Evolutionary conservation across 345 rosid species (phyloP).

Genomic region (Heritiera littoralis): DNA sequence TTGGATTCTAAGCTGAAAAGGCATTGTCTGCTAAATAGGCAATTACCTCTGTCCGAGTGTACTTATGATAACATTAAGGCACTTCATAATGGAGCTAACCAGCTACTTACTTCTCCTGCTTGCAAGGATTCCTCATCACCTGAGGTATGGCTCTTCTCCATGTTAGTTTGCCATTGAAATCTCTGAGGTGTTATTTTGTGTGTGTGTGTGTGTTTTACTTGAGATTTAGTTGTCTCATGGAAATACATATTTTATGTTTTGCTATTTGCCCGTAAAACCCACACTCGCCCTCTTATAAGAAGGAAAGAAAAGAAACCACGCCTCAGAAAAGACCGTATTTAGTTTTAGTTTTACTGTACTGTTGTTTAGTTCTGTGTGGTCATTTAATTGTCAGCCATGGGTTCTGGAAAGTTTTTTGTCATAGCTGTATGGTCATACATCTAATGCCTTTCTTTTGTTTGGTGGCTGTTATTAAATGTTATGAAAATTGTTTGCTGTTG

Average conservation of each 20-base stretch:
- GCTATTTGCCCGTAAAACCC: background rate
- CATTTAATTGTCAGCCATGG: background rate
- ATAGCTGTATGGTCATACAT: background rate
- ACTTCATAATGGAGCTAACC: constrained; percentile 49
- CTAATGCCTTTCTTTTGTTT: constrained; percentile 1
- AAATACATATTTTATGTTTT: background rate
- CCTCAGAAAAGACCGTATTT: background rate
- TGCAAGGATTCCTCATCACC: constrained; percentile 20
- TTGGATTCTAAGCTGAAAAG: constrained; percentile 53
- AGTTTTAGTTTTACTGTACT: background rate
- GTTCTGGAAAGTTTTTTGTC: background rate
- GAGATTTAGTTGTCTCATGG: background rate
- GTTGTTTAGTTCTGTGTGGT: background rate
- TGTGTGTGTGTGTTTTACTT: background rate
- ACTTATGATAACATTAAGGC: constrained; percentile 53
- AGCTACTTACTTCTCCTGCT: constrained; percentile 28
- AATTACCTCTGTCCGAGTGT: constrained; percentile 65
- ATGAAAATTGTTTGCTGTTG: constrained; percentile 16
- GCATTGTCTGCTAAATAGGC: constrained; percentile 51
- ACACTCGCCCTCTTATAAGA: background rate
- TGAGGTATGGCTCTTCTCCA: constrained; percentile 37
- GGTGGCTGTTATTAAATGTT: constrained; percentile 18
- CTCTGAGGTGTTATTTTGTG: background rate
- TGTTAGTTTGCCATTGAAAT: constrained; percentile 14
- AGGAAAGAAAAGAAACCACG: background rate